Conservation (phyloP, 345 rosid species). For the Garcia nutans region DNA sequence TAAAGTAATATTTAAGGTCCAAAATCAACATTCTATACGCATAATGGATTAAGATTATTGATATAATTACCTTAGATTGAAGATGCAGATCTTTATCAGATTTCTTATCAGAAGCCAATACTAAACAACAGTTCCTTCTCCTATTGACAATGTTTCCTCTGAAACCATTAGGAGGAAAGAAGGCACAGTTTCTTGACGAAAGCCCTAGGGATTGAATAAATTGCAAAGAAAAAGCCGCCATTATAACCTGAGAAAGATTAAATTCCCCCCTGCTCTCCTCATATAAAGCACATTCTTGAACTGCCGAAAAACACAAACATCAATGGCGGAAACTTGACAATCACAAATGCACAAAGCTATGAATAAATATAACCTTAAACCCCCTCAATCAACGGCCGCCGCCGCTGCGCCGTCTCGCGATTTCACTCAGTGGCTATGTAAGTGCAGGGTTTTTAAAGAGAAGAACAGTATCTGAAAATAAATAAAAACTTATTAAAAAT, state of each 20-base stretch:
- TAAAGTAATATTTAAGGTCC: too few species aligned
- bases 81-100: conserved; percentile 2
- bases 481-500: background rate
- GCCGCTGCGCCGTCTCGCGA: background rate
- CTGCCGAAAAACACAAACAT: background rate
- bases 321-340: background rate
- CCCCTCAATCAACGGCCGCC: background rate
- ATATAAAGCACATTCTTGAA: background rate
- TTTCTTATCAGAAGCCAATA: conserved; percentile 22
- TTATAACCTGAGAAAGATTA: background rate
- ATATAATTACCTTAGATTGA: conserved; percentile 23
- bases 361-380: background rate
- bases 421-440: background rate
- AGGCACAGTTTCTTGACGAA: background rate
- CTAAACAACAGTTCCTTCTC: conserved; percentile 16
- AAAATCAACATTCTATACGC: too few species aligned
- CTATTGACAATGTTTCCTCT: conserved; percentile 7
- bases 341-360: background rate
- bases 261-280: background rate
- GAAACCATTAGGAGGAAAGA: conserved; percentile 1
- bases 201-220: conserved; percentile 1
- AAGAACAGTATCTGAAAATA: background rate
- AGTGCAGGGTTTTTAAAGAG: conserved; percentile 7
- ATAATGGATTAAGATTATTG: too few species aligned
- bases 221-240: conserved; percentile 12